phyloP scores from a whole-genome alignment of 768 basidiomycete genomes.

The Exsudoporus frostii region DNA sequence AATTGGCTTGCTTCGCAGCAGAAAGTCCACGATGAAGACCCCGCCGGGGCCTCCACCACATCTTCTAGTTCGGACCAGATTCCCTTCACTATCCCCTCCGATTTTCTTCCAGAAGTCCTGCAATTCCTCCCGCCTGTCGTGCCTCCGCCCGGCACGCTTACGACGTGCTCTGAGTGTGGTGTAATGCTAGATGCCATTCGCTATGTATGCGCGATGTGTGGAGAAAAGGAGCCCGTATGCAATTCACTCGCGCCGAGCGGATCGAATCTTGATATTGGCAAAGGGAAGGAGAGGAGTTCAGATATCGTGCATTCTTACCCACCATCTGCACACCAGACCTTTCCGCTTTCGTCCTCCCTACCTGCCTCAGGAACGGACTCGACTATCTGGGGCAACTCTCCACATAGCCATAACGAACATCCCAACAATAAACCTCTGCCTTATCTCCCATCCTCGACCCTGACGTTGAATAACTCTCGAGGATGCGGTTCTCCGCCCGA shows the following conservation, averaged over 20 bases:
- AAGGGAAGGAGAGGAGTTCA: constrained; percentile 45
- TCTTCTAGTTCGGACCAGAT: constrained; percentile 19
- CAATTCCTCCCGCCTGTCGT: constrained; percentile 45
- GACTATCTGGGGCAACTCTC: constrained; percentile 11
- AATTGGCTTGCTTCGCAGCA: constrained; percentile 62
- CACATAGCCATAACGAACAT: constrained; percentile 14
- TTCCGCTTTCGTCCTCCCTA: constrained; percentile 19
- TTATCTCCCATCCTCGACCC: constrained; percentile 35
- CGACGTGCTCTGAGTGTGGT: constrained; percentile 83
- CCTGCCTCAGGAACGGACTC: constrained; percentile 19
- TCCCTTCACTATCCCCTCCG: constrained; percentile 26
- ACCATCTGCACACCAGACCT: constrained; percentile 33
- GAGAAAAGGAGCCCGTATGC: constrained; percentile 59
- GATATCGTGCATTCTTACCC: constrained; percentile 31
- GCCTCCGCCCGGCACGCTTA: constrained; percentile 60
- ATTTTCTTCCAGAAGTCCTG: constrained; percentile 50
- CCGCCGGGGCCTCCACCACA: constrained; percentile 6
- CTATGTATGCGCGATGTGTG: constrained; percentile 88
- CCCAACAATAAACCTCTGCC: constrained; percentile 44
- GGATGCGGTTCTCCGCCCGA: constrained; percentile 1
- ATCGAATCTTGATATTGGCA: constrained; percentile 25
- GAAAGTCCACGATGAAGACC: constrained; percentile 25
- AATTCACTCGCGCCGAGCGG: constrained; percentile 9
- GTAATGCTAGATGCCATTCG: constrained; percentile 73
- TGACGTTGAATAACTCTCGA: constrained; percentile 7